Evolutionary conservation across 352 stramenopile species (phyloP), one percentile per base, ranked within the genome.

Genomic region (Phytophthora crassamura): DNA sequence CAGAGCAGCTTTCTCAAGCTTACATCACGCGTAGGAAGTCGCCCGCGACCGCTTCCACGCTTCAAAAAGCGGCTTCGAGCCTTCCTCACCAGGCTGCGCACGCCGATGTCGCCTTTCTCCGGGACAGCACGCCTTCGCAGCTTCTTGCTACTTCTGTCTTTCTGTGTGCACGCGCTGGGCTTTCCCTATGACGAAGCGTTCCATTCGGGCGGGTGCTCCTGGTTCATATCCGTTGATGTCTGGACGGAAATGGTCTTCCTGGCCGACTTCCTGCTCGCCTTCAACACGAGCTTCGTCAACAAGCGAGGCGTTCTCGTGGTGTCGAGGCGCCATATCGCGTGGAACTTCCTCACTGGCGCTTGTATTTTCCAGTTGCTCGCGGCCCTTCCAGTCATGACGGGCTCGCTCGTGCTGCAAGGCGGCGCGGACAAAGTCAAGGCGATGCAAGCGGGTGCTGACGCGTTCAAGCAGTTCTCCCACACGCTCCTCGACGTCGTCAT

Each of bases 201-300:
- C 49, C 47, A 69, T 9, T 18, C 40, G 2, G 40, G 22, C 4
- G 47, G 67, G 4, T 16, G 57, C 7, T 7, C 39, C 0, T 53
- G 30, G 35, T 70, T 63, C 11, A 28, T 60, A n/a, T 46, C 22
- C 5, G 2, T 74, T 4, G 55, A 71, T 18, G 40, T 30, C 0
- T 8, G 67, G 7, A 63, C 67, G 4, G 70, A 83, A 42, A 43
- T 59, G 8, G 20, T 77, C 1, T 85, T 88, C 33, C 32, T 77
- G 10, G 20, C 75, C 10, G 67, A 86, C 20, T 74, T 84, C 5
- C 10, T 77, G 30, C 52, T 89, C 4, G 65, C 62, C 10, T 84
- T 85, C 53, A 86, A 85, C 65, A 84, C 74, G 9, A 69, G 67
- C n/a, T 69, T 75, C 22, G 59, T 76, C 15, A 71, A 84, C 20